phyloP scores from a whole-genome alignment of 1,139 yeast species.

The Magnusiomyces suaveolens region DNA sequence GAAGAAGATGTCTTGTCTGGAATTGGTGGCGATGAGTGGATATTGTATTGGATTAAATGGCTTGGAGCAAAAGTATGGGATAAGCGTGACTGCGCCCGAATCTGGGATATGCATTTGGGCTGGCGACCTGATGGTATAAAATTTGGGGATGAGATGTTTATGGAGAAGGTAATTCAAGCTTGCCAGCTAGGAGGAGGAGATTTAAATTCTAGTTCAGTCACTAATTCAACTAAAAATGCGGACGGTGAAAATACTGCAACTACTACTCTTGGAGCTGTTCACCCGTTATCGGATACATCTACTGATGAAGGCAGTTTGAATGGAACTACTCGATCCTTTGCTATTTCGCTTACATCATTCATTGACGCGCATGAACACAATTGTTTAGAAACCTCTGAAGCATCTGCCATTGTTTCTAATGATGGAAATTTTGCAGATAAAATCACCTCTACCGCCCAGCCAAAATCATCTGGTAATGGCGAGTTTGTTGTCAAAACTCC shows the following conservation, averaged over 20 bases:
- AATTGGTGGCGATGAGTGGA: conserved; percentile 74
- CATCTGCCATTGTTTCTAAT: no score
- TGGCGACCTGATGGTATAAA: conserved; percentile 40
- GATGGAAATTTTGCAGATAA: no score
- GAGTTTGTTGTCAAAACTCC: not conserved
- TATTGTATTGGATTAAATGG: conserved; percentile 90
- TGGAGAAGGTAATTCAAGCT: not conserved
- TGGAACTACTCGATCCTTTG: not conserved
- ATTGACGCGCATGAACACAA: no score
- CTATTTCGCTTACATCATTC: not conserved
- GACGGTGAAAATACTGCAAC: not conserved
- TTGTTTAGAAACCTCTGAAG: no score
- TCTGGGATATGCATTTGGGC: conserved; percentile 82
- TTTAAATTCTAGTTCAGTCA: no score
- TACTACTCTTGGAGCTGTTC: not conserved
- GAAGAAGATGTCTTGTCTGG: conserved; percentile 66
- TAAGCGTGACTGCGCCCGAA: conserved; percentile 68
- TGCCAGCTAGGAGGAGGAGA: conserved; percentile 1
- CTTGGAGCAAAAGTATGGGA: conserved; percentile 87
- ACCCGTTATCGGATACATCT: not conserved
- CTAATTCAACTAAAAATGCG: not conserved
- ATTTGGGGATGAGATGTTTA: not conserved
- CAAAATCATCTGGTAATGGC: no score
- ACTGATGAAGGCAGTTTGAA: not conserved
- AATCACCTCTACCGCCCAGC: no score